phyloP scores from a whole-genome alignment of 2,329 filamentous ascomycete genomes.

The Hypoxylon rubiginosum region DNA sequence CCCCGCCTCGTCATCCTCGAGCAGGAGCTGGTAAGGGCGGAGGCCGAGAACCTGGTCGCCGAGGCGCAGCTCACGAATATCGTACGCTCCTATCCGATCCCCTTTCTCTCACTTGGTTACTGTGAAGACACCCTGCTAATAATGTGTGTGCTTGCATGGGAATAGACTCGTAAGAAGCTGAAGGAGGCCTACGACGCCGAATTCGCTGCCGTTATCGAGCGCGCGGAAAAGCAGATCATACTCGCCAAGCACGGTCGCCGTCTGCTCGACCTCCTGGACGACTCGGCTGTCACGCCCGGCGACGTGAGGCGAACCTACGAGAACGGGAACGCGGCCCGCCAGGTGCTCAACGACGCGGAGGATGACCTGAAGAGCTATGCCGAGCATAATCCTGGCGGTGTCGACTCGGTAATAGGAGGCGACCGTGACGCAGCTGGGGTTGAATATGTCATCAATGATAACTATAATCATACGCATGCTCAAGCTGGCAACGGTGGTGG shows the following conservation, averaged over 20 bases:
- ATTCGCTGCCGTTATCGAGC: conserved; percentile 91
- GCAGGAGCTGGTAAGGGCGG: conserved; percentile 95
- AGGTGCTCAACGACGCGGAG: conserved; percentile 93
- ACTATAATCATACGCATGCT: background rate
- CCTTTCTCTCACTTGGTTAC: background rate
- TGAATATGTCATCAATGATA: conserved; percentile 6
- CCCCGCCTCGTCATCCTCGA: conserved; percentile 86
- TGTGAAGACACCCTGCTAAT: conserved; percentile 3
- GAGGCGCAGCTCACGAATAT: conserved; percentile 97
- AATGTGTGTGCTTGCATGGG: background rate
- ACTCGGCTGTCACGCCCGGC: conserved; percentile 89
- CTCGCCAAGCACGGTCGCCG: conserved; percentile 91
- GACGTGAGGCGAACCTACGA: conserved; percentile 80
- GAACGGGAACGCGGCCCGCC: conserved; percentile 75
- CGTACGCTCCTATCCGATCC: conserved; percentile 65
- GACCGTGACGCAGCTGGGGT: conserved; percentile 22
- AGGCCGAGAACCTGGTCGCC: conserved; percentile 95
- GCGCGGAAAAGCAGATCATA: conserved; percentile 96
- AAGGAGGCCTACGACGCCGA: conserved; percentile 94
- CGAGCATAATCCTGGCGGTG: conserved; percentile 56
- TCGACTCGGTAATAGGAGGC: conserved; percentile 14
- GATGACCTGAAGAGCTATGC: conserved; percentile 86
- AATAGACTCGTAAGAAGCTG: conserved; percentile 90
- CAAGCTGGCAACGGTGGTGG: background rate
- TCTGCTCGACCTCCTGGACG: conserved; percentile 87